Conservation (phyloP, 805 yeast genomes). For the Lipomyces spencermartinsiae region DNA sequence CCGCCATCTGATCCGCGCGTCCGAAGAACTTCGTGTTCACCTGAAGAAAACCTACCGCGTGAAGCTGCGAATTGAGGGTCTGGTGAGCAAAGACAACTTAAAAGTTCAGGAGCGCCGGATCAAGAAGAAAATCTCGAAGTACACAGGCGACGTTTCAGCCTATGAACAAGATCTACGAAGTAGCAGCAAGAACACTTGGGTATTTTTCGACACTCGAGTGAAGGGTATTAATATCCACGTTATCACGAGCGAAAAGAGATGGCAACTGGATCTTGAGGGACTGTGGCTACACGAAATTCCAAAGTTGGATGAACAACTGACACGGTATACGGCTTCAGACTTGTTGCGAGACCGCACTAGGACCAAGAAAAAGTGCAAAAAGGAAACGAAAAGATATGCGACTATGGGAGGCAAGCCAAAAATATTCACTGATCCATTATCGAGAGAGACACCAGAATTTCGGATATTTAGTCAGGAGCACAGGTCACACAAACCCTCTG, state of each 20-base stretch:
- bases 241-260: slow-evolving; percentile 71
- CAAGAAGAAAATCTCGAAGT: slow-evolving; percentile 58
- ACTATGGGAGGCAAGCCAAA: slow-evolving; percentile 16
- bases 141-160: slow-evolving; percentile 57
- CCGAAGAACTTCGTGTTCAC: slow-evolving; percentile 60
- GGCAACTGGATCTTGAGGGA: slow-evolving; percentile 70
- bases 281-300: slow-evolving; percentile 55
- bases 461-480: slow-evolving; percentile 4
- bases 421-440: slow-evolving; percentile 2
- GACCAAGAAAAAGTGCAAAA: slow-evolving; percentile 14
- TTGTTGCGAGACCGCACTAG: slow-evolving; percentile 8
- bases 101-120: slow-evolving; percentile 59
- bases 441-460: slow-evolving; percentile 23
- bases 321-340: not conserved
- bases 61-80: slow-evolving; percentile 71
- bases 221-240: slow-evolving; percentile 74
- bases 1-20: slow-evolving; percentile 76
- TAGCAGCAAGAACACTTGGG: slow-evolving; percentile 70
- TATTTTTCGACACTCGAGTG: slow-evolving; percentile 70
- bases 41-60: slow-evolving; percentile 59
- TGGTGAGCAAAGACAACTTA: slow-evolving; percentile 62
- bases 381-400: slow-evolving; percentile 19
- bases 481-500: not conserved
- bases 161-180: slow-evolving; percentile 61
- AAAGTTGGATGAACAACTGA: slow-evolving; percentile 8